Base-by-base conservation (phyloP, 2,329 filamentous ascomycete genomes). In the Arthrobotrys megalospora region DNA sequence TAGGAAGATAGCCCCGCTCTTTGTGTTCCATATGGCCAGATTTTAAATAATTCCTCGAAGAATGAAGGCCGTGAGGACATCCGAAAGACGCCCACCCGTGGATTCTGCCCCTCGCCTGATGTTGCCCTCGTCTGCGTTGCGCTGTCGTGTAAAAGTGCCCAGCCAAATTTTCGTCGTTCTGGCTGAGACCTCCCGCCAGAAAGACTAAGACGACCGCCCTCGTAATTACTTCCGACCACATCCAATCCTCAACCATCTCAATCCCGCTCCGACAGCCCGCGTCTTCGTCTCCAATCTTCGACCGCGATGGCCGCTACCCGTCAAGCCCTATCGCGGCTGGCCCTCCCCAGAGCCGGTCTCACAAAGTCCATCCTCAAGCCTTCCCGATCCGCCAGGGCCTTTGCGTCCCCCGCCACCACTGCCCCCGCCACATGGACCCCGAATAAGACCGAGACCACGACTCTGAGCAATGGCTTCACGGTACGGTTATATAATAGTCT, bases 401-500 rank as follows among this genome's bases (percentile, higher is more conserved):
- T 80, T 76, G 55, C 78, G 81, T 66, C 81, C 81, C 64, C 81
- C 81, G 36, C 81, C 78, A 65, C 65, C 43, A 24, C 62, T 28
- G 43, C 81, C 82, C 84, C 83, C 84, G 87, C 83, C 79, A 85
- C 86, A 71, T 83, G 85, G 75, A 86, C 86, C 80, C 83, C 86
- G 81, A 89, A 91, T 88, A 95, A 93, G 88, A 97, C 94, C 83
- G 92, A 98, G 89, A 94, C 93, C 83, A 98, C 96, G 80, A 99
- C 96, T 70, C 90, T 99, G 85, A 93, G 91, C 87, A 99, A 98
- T 89, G 96, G 96, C 86, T 90, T 99, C 88, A 99, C 96, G 84
- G 95, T 97, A 79, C 55, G 69, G 10, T 60, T 36, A 10, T 36
- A 28, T 3, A n/a, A 47, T 1, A 50, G 7, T 8, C 14, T 41